Base-by-base conservation (phyloP, 1,139 yeast species). In the Torulaspora pretoriensis region DNA sequence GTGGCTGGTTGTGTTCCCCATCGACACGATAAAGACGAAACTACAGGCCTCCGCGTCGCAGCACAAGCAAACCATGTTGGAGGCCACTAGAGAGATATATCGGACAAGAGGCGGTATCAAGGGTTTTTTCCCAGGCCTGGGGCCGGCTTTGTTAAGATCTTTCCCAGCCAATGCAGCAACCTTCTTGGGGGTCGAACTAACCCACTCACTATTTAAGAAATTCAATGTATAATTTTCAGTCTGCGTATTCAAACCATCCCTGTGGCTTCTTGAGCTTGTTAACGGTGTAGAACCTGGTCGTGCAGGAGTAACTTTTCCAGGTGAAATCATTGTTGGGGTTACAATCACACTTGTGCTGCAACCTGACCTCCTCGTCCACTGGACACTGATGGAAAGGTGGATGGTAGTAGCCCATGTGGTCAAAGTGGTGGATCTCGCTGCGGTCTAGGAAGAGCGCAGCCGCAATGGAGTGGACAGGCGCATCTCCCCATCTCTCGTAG, bases 161-260 rank as follows among this genome's bases (percentile, higher is more conserved):
- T 90, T 92, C 85, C 97, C 97, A 2, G 97, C 97, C 19, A 92
- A 92, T 65, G 97, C 97, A 14, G 97, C 97, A 16, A 90, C 97
- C 2, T 92, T 92, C 71, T 77, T 89, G 38, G 98, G 97, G 43
- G 97, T 92, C 35, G 98, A 92, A 65, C 63, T 90, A 48, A 89
- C 96, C 10, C 86, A 83, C 68, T 76, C 79, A 50, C 73, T 82
- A 56, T 78, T 87, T 52, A 78, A 77, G 46, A 63, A 67, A 40
- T 63, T 62, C 34, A 49, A 51, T 37, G 28, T 47, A 32, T 50
- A 45, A 44, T 7, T 3, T 28, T 41, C 42, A 37, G 14, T 24
- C 37, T 16, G 77, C 63, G 51, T 72, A 78, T 57, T 77, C 70
- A 59, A 80, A 81, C 96, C 96, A 88, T 35, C 88, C 90, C 49